Evolutionary conservation across 2,329 filamentous ascomycete species (phyloP).

Genomic region (Colletotrichum gloeosporioides): DNA sequence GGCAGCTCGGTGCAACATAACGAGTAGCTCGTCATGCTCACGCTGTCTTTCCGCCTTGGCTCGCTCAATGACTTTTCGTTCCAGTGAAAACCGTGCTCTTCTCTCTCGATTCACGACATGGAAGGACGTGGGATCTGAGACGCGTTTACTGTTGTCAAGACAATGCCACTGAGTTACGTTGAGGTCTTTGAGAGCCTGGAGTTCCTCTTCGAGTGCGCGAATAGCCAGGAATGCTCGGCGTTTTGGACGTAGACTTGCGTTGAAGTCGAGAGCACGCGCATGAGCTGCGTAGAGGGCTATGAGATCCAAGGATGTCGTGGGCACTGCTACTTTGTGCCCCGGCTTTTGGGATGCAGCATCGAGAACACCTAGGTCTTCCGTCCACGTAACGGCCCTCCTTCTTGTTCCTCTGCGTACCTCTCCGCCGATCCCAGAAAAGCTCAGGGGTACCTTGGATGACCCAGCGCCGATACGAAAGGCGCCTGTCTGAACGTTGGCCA

Average conservation of each 20-base stretch:
- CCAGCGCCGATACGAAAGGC: not conserved
- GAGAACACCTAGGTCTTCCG: not conserved
- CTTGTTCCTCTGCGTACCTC: not conserved
- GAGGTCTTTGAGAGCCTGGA: not conserved
- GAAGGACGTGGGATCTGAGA: not conserved
- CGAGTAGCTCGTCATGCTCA: not conserved
- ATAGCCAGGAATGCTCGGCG: not conserved
- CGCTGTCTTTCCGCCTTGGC: not conserved
- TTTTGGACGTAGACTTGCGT: not conserved
- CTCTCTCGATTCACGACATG: not conserved
- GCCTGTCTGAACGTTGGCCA: not conserved
- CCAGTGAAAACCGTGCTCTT: not conserved
- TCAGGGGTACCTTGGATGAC: not conserved
- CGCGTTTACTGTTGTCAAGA: not conserved
- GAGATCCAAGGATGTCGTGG: not conserved
- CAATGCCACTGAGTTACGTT: not conserved
- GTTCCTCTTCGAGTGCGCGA: not conserved
- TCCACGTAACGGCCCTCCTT: not conserved
- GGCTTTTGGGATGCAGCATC: not conserved
- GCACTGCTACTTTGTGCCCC: not conserved
- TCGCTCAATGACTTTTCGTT: not conserved
- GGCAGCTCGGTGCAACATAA: not conserved
- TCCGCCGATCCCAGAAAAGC: not conserved
- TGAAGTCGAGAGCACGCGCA: not conserved
- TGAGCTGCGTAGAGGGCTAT: not conserved